These are phyloP conservation scores for Fragaria vesca DNA, from an alignment of 306 rosid genomes.

Conservation along the genomic window DNA sequence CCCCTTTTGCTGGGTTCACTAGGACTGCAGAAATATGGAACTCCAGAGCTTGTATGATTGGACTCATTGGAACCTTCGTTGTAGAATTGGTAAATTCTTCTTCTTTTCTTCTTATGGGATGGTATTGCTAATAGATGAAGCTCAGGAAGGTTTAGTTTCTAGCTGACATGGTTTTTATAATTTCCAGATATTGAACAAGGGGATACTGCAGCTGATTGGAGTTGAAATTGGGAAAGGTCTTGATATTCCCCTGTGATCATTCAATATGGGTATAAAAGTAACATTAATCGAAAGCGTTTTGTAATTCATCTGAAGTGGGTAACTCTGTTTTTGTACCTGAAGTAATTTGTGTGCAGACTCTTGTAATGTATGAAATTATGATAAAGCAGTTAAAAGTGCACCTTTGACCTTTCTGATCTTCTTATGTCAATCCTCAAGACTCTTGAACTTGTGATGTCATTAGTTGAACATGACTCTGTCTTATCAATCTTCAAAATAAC, in stretches of 20 bases:
- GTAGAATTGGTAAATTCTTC: slow-evolving; percentile 60
- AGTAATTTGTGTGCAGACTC: neutral
- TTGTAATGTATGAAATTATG: neutral
- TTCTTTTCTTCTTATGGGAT: neutral
- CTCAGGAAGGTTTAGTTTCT: neutral
- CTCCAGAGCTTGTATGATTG: slow-evolving; percentile 96
- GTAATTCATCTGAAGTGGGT: neutral
- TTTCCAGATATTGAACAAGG: slow-evolving; percentile 77
- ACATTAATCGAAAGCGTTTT: neutral
- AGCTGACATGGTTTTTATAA: neutral
- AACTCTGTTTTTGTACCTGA: neutral
- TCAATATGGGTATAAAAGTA: slow-evolving; percentile 2
- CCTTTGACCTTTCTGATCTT: neutral
- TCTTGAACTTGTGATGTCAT: neutral
- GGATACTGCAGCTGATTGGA: slow-evolving; percentile 84
- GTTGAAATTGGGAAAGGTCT: slow-evolving; percentile 92
- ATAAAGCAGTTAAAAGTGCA: neutral
- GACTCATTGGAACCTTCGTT: slow-evolving; percentile 74
- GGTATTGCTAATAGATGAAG: neutral
- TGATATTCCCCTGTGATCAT: slow-evolving; percentile 68
- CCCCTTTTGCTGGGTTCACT: slow-evolving; percentile 89
- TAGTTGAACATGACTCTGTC: neutral
- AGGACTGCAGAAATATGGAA: slow-evolving; percentile 90
- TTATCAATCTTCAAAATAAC: neutral
- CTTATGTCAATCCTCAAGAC: neutral